Percentiles rank a stretch among this genome's conserved stretches.
These are phyloP conservation scores for Prunus dulcis DNA, from an alignment of 306 rosid species.

Conservation along the genomic window DNA sequence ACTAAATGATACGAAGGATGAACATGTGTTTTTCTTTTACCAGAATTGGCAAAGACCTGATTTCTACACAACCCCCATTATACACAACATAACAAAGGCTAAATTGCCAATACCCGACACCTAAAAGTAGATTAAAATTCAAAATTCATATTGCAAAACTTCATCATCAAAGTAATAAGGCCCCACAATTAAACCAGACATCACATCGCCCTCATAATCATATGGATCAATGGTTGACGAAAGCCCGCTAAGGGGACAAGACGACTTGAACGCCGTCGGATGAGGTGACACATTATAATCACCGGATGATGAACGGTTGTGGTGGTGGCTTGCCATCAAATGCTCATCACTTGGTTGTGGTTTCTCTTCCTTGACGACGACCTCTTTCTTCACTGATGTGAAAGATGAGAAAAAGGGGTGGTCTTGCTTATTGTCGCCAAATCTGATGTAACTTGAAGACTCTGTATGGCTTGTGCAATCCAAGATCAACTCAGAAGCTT, in stretches of 20 bases:
- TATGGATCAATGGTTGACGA: background rate
- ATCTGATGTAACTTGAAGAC: conserved; percentile 37
- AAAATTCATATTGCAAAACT: background rate
- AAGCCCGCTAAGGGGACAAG: background rate
- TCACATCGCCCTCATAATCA: background rate
- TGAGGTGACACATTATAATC: background rate
- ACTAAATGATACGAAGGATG: no score
- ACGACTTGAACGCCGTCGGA: background rate
- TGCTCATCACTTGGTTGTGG: background rate
- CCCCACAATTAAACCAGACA: background rate
- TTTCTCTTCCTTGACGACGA: background rate
- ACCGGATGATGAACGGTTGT: conserved; percentile 18
- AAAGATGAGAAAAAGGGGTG: conserved; percentile 23
- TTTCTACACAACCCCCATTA: no score
- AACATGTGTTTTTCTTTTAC: no score
- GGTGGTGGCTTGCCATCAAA: background rate
- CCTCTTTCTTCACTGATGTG: background rate
- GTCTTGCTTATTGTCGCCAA: conserved; percentile 24
- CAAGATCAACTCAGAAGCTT: conserved; percentile 41
- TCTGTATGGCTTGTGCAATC: conserved; percentile 26
- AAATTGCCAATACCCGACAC: no score
- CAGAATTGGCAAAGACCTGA: no score
- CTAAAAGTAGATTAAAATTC: background rate
- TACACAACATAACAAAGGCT: no score
- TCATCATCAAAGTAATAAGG: background rate